Base-by-base conservation (phyloP, 257 asterid species). In the Rehmannia glutinosa region DNA sequence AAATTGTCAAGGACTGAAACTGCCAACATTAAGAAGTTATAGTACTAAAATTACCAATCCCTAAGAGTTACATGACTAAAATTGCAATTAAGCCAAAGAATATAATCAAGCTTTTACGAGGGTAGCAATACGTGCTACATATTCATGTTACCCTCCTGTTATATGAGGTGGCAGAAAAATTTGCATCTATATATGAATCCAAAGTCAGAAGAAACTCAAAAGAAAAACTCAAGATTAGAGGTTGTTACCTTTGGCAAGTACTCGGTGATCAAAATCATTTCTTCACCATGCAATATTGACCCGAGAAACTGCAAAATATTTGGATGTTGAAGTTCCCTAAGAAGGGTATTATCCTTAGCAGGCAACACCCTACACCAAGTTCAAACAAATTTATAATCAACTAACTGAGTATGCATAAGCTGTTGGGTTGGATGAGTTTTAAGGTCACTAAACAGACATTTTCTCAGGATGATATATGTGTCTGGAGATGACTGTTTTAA, bases 221-320 rank as follows among this genome's bases (percentile, higher is more conserved):
- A 23, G 15, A 10, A 35, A 5, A 41, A 63, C 43, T 32, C 6
- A 13, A 12, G 3, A 13, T 45, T 28, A 27, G 3, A 53, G 11
- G 51, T n/a, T 58, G 41, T 33, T 73, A 84, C 91, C 83, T 84
- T 82, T 13, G 86, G 81, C 73, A 84, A 77, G 73, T 84, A 63
- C 69, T 84, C 91, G 3, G 91, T 84, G 36, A 84, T 80, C 50
- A 84, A 78, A 73, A 74, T 84, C 84, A 82, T 84, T 65, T 84
- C 86, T 58, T 82, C 87, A 41, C 85, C 91, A 3, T 77, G 91
- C 60, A 84, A 82, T 36, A 80, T 79, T 16, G 91, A 84, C 51
- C 91, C 91, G 49, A 84, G 91, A 80, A 84, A 84, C 78, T 84
- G 83, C 80, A 84, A 62, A 57, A 84, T 84, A 70, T 84, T 84